Evolutionary conservation across 2,329 filamentous ascomycete genomes (phyloP).

Genomic region (Helminthosporium solani): DNA sequence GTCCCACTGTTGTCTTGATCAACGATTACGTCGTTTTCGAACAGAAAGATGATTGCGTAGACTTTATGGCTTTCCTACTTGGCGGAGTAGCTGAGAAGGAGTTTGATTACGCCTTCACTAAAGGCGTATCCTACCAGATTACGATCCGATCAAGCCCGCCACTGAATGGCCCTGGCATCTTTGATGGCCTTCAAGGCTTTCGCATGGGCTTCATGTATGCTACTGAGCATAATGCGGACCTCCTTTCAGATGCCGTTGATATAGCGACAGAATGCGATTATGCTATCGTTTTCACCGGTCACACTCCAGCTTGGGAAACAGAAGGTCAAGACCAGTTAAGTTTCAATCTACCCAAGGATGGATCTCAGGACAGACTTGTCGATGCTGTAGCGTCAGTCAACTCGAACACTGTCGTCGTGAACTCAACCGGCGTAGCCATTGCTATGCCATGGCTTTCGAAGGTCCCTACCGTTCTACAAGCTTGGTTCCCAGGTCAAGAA

Average conservation of each 20-base stretch:
- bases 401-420: conserved; percentile 68
- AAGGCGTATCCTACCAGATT: conserved; percentile 60
- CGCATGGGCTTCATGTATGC: conserved; percentile 37
- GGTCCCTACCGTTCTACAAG: conserved; percentile 42
- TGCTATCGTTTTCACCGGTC: conserved; percentile 38
- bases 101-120: conserved; percentile 58
- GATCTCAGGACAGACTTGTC: conserved; percentile 65
- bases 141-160: conserved; percentile 61
- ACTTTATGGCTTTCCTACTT: conserved; percentile 66
- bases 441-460: conserved; percentile 66
- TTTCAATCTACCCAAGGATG: conserved; percentile 54
- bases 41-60: conserved; percentile 53
- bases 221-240: conserved; percentile 31
- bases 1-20: conserved; percentile 31
- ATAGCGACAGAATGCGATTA: conserved; percentile 30
- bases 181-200: conserved; percentile 34
- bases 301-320: conserved; percentile 39
- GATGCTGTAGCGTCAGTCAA: conserved; percentile 65
- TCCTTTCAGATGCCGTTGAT: conserved; percentile 25
- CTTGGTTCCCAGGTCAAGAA: conserved; percentile 48
- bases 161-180: conserved; percentile 51
- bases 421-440: conserved; percentile 75
- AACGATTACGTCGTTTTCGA: conserved; percentile 31
- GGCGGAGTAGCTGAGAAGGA: conserved; percentile 64
- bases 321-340: conserved; percentile 65